A percentile compares a stretch with the other conserved stretches of the same genome.
Evolutionary conservation across 78 protist genomes (phyloP).

Genomic region (Paulinella micropora): DNA sequence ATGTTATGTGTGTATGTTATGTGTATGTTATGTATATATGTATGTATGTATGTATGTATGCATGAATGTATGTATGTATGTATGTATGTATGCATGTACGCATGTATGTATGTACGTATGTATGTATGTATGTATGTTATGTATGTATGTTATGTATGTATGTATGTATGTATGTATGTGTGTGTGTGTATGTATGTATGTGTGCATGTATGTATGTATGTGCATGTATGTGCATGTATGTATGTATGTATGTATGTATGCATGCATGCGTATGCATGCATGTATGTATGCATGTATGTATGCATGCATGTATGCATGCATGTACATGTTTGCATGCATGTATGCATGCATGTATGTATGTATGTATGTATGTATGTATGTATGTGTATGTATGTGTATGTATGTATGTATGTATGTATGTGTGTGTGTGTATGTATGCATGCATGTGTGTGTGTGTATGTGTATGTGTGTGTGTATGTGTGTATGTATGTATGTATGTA

Average conservation of each 20-base stretch:
- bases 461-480: background rate
- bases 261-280: background rate
- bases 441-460: background rate
- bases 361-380: background rate
- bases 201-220: background rate
- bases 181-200: background rate
- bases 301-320: background rate
- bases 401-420: background rate
- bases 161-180: background rate
- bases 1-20: no score
- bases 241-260: background rate
- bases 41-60: no score
- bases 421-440: background rate
- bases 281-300: background rate
- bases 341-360: background rate
- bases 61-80: no score
- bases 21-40: no score
- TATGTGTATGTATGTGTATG: background rate
- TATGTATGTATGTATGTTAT: no score
- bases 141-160: background rate
- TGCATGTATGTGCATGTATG: background rate
- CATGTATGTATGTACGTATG: no score
- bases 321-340: background rate
- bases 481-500: background rate
- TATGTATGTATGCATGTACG: no score